Percentiles rank a stretch among this genome's conserved stretches.
phyloP scores from a whole-genome alignment of 352 stramenopile species.

The Pythium oligandrum region DNA sequence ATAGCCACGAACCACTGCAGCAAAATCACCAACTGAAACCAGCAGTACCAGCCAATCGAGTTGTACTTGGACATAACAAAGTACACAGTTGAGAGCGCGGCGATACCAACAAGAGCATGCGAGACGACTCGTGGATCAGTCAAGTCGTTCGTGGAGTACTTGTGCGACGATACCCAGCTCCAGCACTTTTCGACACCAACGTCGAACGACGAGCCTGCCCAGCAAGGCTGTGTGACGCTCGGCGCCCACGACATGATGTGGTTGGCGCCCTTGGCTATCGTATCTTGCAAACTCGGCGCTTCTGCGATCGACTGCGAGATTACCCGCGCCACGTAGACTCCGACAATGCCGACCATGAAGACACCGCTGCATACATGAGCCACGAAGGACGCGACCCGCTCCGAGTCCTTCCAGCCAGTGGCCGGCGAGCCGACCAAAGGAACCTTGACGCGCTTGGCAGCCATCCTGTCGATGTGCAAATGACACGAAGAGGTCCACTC shows the following conservation, averaged over 20 bases:
- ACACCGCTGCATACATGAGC: slow-evolving; percentile 52
- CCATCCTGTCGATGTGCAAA: too few relatives aligned
- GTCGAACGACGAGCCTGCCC: slow-evolving; percentile 12
- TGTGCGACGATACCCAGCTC: slow-evolving; percentile 19
- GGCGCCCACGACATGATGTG: slow-evolving; percentile 9
- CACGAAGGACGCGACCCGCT: slow-evolving; percentile 55
- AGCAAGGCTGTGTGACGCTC: slow-evolving; percentile 11
- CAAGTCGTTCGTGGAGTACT: slow-evolving; percentile 26
- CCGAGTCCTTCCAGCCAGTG: slow-evolving; percentile 49
- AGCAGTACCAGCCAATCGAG: slow-evolving; percentile 54
- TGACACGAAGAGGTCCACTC: too few relatives aligned
- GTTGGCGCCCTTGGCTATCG: slow-evolving; percentile 9
- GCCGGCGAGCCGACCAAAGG: neutral
- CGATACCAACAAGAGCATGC: slow-evolving; percentile 22
- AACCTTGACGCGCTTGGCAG: too few relatives aligned
- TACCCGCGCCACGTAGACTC: slow-evolving; percentile 28
- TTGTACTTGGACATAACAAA: slow-evolving; percentile 52
- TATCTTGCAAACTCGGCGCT: slow-evolving; percentile 24
- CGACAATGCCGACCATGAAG: slow-evolving; percentile 36
- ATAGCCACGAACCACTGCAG: slow-evolving; percentile 60
- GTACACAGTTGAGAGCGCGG: slow-evolving; percentile 8
- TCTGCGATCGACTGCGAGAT: slow-evolving; percentile 23
- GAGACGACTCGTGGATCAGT: slow-evolving; percentile 34
- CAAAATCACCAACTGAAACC: slow-evolving; percentile 50
- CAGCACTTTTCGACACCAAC: slow-evolving; percentile 32